phyloP scores from a whole-genome alignment of 176 grass and related monocot species.

The Ensete glaucum region DNA sequence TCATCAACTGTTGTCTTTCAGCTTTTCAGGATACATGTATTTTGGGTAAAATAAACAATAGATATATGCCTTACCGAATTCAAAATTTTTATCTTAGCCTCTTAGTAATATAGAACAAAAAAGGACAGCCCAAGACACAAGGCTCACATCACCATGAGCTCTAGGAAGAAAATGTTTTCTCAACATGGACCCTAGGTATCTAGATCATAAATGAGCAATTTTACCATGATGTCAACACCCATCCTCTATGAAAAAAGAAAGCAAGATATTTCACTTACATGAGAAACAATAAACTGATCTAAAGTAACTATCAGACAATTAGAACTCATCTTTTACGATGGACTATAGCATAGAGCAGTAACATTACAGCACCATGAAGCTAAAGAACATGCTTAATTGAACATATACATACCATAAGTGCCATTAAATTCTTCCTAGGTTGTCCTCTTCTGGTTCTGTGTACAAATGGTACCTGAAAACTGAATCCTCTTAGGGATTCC shows the following conservation, averaged over 20 bases:
- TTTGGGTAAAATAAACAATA: neutral
- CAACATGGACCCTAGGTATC: too few species aligned
- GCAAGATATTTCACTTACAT: too few species aligned
- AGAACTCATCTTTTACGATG: neutral
- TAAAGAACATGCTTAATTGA: constrained; percentile 31
- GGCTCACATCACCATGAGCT: too few species aligned
- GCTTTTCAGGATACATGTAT: neutral
- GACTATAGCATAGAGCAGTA: too few species aligned
- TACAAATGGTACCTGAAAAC: constrained; percentile 65
- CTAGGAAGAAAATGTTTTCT: too few species aligned
- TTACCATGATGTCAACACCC: too few species aligned
- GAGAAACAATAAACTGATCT: neutral
- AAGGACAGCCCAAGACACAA: too few species aligned
- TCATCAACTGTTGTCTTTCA: neutral
- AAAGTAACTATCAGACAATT: neutral
- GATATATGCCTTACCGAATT: neutral
- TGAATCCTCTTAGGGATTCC: constrained; percentile 74
- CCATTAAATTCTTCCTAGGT: constrained; percentile 61
- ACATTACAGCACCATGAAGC: constrained; percentile 7
- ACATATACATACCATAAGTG: constrained; percentile 42
- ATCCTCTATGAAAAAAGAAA: too few species aligned
- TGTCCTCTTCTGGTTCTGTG: constrained; percentile 79
- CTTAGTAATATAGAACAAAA: too few species aligned
- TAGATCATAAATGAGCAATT: too few species aligned
- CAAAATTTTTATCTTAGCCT: too few species aligned